phyloP scores from a whole-genome alignment of 2,329 filamentous ascomycete genomes.

The Hirsutella rhossiliensis region DNA sequence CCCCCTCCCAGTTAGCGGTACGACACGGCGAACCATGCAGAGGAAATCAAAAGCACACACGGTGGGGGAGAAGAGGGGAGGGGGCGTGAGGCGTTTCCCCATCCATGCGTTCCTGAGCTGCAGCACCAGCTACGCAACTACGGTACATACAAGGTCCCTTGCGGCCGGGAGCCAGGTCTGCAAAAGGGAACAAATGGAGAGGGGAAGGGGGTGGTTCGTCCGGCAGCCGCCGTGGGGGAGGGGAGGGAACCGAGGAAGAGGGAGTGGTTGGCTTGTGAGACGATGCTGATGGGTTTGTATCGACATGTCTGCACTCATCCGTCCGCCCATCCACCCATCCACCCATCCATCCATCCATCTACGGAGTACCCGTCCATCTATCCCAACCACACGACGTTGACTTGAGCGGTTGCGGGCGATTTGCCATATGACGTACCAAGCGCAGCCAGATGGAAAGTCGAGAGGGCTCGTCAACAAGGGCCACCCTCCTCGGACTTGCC shows the following conservation, averaged over 20 bases:
- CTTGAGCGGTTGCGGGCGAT: neutral
- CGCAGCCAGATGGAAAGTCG: neutral
- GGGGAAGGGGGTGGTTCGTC: conserved; percentile 2
- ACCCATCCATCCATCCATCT: neutral
- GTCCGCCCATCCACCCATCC: neutral
- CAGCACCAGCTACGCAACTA: conserved; percentile 2
- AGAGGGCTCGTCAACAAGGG: neutral
- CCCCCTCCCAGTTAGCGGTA: neutral
- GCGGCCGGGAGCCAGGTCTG: neutral
- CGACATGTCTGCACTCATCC: neutral
- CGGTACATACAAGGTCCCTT: neutral
- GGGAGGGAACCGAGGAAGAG: neutral
- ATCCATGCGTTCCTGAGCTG: conserved; percentile 2
- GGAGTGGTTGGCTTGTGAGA: neutral
- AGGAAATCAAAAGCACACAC: neutral
- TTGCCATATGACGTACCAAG: neutral
- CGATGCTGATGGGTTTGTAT: too few species aligned
- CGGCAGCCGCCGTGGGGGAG: conserved; percentile 2
- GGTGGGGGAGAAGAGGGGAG: neutral
- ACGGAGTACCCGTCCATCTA: neutral
- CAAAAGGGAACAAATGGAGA: neutral
- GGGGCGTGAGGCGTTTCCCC: neutral
- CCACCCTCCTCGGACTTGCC: too few species aligned
- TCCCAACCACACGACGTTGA: neutral
- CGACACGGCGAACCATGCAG: neutral